Evolutionary conservation across 257 asterid genomes (phyloP), one percentile per base, ranked within the genome.

Genomic region (Striga asiatica): DNA sequence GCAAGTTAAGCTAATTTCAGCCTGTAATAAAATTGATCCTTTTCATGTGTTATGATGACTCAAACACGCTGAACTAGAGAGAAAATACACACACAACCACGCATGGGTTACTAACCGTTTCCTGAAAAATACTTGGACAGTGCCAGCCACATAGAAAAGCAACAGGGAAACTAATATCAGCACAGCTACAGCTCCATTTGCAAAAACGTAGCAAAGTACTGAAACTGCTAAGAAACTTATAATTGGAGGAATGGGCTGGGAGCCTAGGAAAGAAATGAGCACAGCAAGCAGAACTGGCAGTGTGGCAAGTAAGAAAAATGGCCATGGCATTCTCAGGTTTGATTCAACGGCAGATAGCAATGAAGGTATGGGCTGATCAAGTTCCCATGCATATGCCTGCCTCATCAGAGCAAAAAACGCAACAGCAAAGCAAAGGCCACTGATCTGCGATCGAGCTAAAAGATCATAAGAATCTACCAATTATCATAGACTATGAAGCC

Each of bases 341-440:
- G 84, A 81, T 75, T 82, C 99, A 29, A 92, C 72, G 11, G 97
- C 83, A 16, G 97, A 82, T 37, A 88, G 74, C 71, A 92, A 31
- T 6, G 99, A 82, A 16, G 95, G 99, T 57, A 88, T 60, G 24
- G 93, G 91, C 74, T 58, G 81, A 73, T 82, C 87, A 66, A 76
- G 68, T 65, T 92, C 97, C 89, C 97, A 82, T 62, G 92, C 85
- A 65, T 77, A 63, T 25, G 97, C 86, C 80, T 88, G 99, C 71
- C 85, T 78, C 94, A 82, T 88, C 70, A 88, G 81, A 77, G 94
- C 94, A 8, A 84, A 92, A 75, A 84, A 81, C 39, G 75, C 78
- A 52, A 82, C 86, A 59, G 99, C 86, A 55, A 84, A 38, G 66
- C 83, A 77, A 58, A 82, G 84, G 56, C 95, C 89, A 65, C 68